Conservation (phyloP, 805 yeast genomes). For the Saccharomycopsis javanensis region DNA sequence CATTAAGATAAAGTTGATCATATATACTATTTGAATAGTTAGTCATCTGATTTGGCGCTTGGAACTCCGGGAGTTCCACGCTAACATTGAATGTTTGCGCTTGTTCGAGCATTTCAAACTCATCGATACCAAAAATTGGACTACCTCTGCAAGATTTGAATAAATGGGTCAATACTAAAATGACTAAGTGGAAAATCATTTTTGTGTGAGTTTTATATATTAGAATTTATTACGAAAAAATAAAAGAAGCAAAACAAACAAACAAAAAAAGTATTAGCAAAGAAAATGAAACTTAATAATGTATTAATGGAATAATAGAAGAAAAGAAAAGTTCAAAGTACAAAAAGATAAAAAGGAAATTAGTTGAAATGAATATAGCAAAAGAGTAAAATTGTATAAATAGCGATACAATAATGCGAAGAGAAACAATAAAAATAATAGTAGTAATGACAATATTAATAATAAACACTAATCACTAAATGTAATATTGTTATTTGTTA, state of each 20-base stretch:
- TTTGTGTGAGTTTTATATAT: not conserved
- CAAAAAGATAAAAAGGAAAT: too few species aligned
- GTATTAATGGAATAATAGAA: not conserved
- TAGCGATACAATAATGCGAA: too few species aligned
- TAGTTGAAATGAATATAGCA: too few species aligned
- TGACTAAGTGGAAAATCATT: not conserved
- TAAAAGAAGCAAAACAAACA: too few species aligned
- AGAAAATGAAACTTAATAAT: too few species aligned
- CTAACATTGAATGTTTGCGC: not conserved
- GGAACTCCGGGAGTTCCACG: not conserved
- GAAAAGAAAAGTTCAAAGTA: not conserved
- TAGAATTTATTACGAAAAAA: not conserved
- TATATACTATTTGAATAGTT: conserved; percentile 6
- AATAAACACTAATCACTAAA: too few species aligned
- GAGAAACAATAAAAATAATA: too few species aligned
- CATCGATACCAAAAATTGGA: not conserved
- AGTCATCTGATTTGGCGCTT: not conserved
- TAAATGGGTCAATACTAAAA: not conserved
- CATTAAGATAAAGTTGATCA: conserved; percentile 13
- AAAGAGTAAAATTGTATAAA: too few species aligned
- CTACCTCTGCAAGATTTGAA: not conserved
- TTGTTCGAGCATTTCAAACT: not conserved
- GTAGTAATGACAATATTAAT: too few species aligned
- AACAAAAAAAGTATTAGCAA: too few species aligned
- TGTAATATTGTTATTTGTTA: too few species aligned